A percentile compares a stretch with the other conserved stretches of the same genome.
phyloP scores from a whole-genome alignment of 441 rosid genomes.

The Populus hybrid region DNA sequence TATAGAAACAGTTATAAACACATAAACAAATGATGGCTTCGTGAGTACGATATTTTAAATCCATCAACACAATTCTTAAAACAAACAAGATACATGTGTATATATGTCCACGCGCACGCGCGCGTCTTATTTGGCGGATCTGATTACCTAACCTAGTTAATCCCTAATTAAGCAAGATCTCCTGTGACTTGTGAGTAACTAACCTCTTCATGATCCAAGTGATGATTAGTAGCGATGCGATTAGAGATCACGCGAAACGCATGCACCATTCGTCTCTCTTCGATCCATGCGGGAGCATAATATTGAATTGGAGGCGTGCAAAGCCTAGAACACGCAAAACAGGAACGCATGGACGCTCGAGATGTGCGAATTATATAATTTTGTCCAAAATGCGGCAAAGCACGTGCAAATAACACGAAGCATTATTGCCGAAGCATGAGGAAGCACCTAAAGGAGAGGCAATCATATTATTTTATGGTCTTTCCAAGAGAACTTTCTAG shows the following conservation, averaged over 20 bases:
- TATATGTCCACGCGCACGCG: neutral
- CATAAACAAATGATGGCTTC: too few relatives aligned
- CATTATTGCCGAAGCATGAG: constrained; percentile 2
- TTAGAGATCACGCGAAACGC: neutral
- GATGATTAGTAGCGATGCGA: too few relatives aligned
- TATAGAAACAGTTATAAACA: too few relatives aligned
- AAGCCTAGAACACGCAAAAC: neutral
- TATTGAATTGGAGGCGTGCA: neutral
- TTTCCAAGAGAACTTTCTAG: too few relatives aligned
- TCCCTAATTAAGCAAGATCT: too few relatives aligned
- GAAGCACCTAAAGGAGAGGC: neutral
- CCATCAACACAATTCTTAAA: too few relatives aligned
- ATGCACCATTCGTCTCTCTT: too few relatives aligned
- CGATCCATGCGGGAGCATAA: neutral
- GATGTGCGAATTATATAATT: neutral
- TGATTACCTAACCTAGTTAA: neutral
- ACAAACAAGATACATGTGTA: neutral
- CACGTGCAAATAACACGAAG: neutral
- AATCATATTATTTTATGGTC: neutral
- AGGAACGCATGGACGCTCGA: neutral
- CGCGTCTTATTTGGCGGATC: neutral
- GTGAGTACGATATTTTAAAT: too few relatives aligned
- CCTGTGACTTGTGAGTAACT: too few relatives aligned
- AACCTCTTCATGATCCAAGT: too few relatives aligned
- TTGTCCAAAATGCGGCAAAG: neutral